A percentile compares a stretch with the other conserved stretches of the same genome.
These are phyloP conservation scores for Solanum hybrid DNA, from an alignment of 305 asterid species.

Conservation along the genomic window DNA sequence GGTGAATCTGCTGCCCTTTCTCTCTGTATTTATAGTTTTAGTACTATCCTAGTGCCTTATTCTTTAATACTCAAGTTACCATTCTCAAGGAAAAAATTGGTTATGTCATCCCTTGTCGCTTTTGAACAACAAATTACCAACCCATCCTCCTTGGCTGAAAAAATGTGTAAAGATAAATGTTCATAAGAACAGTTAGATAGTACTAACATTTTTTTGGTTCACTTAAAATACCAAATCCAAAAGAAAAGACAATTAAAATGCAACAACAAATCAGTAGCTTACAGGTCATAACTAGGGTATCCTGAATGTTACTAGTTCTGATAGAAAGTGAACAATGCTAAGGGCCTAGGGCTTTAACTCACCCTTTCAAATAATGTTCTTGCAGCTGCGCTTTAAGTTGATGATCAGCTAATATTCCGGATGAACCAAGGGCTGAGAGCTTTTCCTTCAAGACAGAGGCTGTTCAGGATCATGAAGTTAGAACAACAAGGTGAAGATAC, in stretches of 20 bases:
- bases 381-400: slow-evolving; percentile 97
- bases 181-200: not conserved
- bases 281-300: not conserved
- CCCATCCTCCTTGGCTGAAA: not conserved
- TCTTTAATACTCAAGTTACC: not conserved
- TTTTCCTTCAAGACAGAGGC: slow-evolving; percentile 97
- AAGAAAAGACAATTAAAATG: not conserved
- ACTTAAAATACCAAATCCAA: not conserved
- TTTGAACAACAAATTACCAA: not conserved
- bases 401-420: slow-evolving; percentile 98
- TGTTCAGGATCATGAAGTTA: slow-evolving; percentile 33
- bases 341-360: slow-evolving; percentile 20
- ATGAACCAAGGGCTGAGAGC: slow-evolving; percentile 92
- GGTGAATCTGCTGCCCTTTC: not conserved
- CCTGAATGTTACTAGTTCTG: not conserved
- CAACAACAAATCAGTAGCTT: not conserved
- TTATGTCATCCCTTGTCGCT: not conserved
- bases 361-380: slow-evolving; percentile 97
- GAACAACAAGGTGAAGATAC: slow-evolving; percentile 8
- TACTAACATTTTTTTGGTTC: not conserved
- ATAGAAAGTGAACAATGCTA: slow-evolving; percentile 1
- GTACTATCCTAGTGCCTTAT: not conserved
- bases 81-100: not conserved
- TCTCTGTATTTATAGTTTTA: not conserved
- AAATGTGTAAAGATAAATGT: not conserved